A percentile compares a stretch with the other conserved stretches of the same genome.
phyloP scores from a whole-genome alignment of 345 rosid species.

The Sisymbrium altissimum region DNA sequence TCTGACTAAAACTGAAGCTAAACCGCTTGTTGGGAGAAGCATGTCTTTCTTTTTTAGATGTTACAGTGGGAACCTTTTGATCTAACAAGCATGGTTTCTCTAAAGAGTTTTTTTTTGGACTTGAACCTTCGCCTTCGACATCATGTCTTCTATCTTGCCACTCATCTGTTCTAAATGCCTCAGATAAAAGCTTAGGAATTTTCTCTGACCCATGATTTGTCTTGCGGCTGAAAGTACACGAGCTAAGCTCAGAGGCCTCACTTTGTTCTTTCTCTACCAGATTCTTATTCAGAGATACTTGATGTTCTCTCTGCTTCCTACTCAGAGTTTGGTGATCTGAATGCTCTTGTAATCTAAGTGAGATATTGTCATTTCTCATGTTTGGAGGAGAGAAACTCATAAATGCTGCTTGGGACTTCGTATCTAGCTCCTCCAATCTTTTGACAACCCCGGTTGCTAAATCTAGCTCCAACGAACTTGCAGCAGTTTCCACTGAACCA shows the following conservation, averaged over 20 bases:
- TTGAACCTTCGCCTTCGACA: constrained; percentile 24
- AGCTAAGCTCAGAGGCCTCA: constrained; percentile 30
- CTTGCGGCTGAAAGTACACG: constrained; percentile 35
- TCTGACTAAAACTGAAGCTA: constrained; percentile 75
- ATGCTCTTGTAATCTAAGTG: constrained; percentile 32
- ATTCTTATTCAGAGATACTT: constrained; percentile 19
- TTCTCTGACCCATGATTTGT: constrained; percentile 29
- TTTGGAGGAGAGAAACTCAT: constrained; percentile 36
- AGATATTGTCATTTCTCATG: constrained; percentile 24
- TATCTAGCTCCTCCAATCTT: constrained; percentile 29
- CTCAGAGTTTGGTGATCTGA: constrained; percentile 27
- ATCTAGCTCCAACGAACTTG: constrained; percentile 36
- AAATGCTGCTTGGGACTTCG: constrained; percentile 19
- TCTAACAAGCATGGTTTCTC: constrained; percentile 38
- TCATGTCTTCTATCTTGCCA: constrained; percentile 14
- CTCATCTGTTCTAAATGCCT: constrained; percentile 19
- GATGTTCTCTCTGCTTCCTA: constrained; percentile 33
- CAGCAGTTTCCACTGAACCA: constrained; percentile 29
- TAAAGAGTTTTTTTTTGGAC: constrained; percentile 22
- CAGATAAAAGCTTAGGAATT: constrained; percentile 24
- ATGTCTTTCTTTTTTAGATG: constrained; percentile 41
- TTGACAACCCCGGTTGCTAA: constrained; percentile 17
- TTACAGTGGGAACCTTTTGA: constrained; percentile 36
- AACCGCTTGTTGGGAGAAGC: constrained; percentile 65
- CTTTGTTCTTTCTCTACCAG: constrained; percentile 23